Evolutionary conservation across 163 green algal genomes (phyloP), one percentile per base, ranked within the genome.

Genomic region (Volvox carteri): DNA sequence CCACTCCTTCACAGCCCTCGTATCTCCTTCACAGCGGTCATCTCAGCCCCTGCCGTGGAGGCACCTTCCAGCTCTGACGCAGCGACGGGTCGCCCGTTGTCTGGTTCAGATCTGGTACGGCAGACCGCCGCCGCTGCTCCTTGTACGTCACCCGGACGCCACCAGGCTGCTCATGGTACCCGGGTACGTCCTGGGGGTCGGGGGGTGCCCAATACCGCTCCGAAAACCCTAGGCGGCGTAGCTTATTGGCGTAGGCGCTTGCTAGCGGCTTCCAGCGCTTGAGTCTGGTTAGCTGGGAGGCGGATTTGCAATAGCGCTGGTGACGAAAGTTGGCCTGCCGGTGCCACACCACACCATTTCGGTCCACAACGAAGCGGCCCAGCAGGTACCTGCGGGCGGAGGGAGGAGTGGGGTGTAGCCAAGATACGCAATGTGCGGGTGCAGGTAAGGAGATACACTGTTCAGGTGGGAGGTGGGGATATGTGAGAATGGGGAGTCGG

Each of bases 231-330:
- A 90, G 2, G 7, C 83, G 83, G 56, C 30, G 18, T 30, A 90
- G 39, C 54, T 91, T 91, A 42, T 19, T 8, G 2, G 87, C 65
- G 56, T 75, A 88, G 30, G 78, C 67, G 9, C 28, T 35, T 2
- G 35, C 37, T n/a, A 91, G 70, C 19, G 87, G 87, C 68, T 91
- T 91, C 70, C 68, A 86, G 67, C 87, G 87, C 87, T 91, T 91
- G 28, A 91, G 78, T 1, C 78, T 48, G 8, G 87, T 91, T 11
- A 91, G 78, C 18, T 68, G 52, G 0, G 46, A 72, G 21, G 87
- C 78, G 0, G 16, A 44, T 42, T 91, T 91, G 67, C 23, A 42
- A 68, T 86, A 52, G 30, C 87, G 77, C 30, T 85, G 28, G 78
- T 88, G 87, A 28, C 52, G 62, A 54, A 67, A 83, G 54, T 85